A percentile compares a stretch with the other conserved stretches of the same genome.
phyloP scores from a whole-genome alignment of 202 grass and related monocot genomes.

The Elaeis oleifera region DNA sequence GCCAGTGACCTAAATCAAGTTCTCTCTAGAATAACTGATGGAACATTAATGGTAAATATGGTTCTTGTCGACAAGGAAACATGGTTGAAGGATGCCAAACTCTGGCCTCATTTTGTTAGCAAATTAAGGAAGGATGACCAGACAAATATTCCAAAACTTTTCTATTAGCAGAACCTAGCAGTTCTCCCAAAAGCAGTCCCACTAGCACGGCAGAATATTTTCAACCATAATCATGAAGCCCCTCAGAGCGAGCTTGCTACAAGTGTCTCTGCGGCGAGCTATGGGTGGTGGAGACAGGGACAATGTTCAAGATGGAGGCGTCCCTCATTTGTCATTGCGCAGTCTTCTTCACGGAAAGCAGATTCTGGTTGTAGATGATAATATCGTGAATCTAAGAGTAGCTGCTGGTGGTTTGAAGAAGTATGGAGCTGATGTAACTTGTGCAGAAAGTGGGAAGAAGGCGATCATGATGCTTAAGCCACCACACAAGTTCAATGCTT shows the following conservation, averaged over 20 bases:
- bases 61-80: conserved; percentile 84
- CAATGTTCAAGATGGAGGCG: conserved; percentile 50
- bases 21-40: conserved; percentile 44
- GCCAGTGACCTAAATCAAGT: conserved; percentile 43
- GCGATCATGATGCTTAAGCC: conserved; percentile 61
- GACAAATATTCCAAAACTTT: conserved; percentile 54
- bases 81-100: conserved; percentile 48
- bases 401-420: conserved; percentile 85
- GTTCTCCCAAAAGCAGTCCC: conserved; percentile 44
- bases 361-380: conserved; percentile 93
- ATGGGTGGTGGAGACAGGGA: conserved; percentile 50
- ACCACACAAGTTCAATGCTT: conserved; percentile 89
- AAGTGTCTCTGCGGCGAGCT: conserved; percentile 49
- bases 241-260: conserved; percentile 79
- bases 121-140: conserved; percentile 51
- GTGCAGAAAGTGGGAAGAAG: conserved; percentile 57
- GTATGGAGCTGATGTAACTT: conserved; percentile 80
- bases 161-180: conserved; percentile 55
- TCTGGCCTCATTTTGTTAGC: conserved; percentile 41
- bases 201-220: conserved; percentile 39
- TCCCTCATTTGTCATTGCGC: conserved; percentile 43
- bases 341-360: conserved; percentile 76
- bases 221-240: conserved; percentile 85
- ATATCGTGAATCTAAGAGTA: conserved; percentile 89
- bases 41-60: conserved; percentile 42